phyloP scores from a whole-genome alignment of 257 asterid species.

The Fraxinus cuspidata region DNA sequence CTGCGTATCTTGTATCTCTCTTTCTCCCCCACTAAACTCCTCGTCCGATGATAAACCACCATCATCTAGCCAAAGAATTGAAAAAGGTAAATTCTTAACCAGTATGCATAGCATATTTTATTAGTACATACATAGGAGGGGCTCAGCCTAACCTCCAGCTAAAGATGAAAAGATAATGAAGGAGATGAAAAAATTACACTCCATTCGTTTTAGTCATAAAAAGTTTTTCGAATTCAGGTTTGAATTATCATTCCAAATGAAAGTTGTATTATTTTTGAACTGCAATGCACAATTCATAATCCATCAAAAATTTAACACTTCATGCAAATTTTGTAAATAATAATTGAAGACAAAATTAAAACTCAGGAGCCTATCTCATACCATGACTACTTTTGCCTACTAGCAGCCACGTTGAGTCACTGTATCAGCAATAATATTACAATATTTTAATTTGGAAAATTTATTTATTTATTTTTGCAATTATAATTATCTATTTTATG shows the following conservation, averaged over 20 bases:
- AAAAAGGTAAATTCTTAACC: neutral
- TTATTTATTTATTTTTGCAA: neutral
- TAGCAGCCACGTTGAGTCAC: neutral
- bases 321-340: no score
- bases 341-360: no score
- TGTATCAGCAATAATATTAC: neutral
- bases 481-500: neutral
- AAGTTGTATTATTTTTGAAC: no score
- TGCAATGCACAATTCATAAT: neutral
- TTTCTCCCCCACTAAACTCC: conserved; percentile 58
- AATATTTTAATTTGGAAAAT: neutral
- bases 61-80: conserved; percentile 41
- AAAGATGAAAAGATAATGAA: no score
- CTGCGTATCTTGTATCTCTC: conserved; percentile 41
- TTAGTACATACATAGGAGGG: no score
- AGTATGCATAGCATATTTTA: no score
- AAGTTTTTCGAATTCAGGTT: no score
- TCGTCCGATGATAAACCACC: conserved; percentile 69
- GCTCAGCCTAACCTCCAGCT: neutral
- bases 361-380: no score
- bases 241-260: no score
- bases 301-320: neutral
- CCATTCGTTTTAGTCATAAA: no score
- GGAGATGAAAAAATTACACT: no score
- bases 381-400: neutral